Conservation (phyloP, 805 yeast genomes). For the Kodamaea sagamina region DNA sequence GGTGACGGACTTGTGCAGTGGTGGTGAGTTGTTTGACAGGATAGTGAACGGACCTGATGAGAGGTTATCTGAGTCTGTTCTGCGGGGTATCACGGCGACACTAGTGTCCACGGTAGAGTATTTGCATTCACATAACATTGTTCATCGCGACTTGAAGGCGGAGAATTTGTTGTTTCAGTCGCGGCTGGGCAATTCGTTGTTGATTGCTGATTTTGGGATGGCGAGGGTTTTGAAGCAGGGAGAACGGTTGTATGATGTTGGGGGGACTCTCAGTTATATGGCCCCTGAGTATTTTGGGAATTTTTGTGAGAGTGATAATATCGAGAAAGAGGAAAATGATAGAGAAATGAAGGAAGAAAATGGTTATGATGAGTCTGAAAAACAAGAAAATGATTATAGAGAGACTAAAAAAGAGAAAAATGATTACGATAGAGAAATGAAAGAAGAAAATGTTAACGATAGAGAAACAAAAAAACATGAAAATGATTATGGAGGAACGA, state of each 20-base stretch:
- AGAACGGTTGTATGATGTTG: slow-evolving; percentile 45
- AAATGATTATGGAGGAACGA: too few species aligned
- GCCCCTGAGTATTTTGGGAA: slow-evolving; percentile 71
- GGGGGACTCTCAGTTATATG: slow-evolving; percentile 76
- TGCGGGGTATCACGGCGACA: slow-evolving; percentile 50
- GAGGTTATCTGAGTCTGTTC: slow-evolving; percentile 48
- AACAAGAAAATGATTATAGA: too few species aligned
- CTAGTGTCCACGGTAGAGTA: slow-evolving; percentile 57
- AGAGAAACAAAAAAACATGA: too few species aligned
- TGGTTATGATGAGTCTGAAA: too few species aligned
- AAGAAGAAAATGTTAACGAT: too few species aligned
- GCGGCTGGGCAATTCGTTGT: slow-evolving; percentile 32
- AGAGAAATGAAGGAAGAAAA: too few species aligned
- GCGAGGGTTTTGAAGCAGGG: slow-evolving; percentile 47
- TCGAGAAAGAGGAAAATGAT: too few species aligned
- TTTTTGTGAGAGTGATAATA: too few species aligned
- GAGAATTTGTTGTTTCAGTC: slow-evolving; percentile 60
- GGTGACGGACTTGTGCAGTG: slow-evolving; percentile 66
- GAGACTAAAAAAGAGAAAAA: too few species aligned
- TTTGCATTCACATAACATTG: slow-evolving; percentile 58
- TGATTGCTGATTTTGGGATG: slow-evolving; percentile 66
- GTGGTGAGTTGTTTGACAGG: slow-evolving; percentile 68
- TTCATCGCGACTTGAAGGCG: slow-evolving; percentile 73
- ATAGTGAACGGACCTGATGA: slow-evolving; percentile 45
- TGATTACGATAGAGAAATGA: too few species aligned